Conservation (phyloP, 768 basidiomycete genomes). For the Porphyrellus cyaneotinctus region DNA sequence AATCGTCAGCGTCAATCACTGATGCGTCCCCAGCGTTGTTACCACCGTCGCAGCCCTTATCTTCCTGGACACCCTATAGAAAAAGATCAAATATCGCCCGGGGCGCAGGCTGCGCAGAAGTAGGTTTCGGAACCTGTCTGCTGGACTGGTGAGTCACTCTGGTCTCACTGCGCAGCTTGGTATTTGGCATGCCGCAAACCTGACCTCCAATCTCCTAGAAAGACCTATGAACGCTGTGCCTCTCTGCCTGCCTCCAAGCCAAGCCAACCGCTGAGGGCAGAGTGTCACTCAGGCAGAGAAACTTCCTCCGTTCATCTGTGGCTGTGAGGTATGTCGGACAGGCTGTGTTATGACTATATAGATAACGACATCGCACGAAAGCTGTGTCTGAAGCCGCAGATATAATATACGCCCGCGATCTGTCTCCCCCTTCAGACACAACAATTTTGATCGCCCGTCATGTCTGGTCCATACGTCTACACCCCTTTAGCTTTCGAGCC, state of each 20-base stretch:
- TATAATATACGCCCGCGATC: conserved; percentile 6
- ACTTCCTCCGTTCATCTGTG: conserved; percentile 5
- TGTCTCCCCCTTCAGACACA: background rate
- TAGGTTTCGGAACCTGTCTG: background rate
- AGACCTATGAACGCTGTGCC: background rate
- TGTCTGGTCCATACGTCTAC: conserved; percentile 44
- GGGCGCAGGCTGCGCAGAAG: no score
- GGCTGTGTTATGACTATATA: conserved; percentile 13
- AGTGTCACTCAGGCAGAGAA: conserved; percentile 1
- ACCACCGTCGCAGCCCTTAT: no score
- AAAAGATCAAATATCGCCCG: no score
- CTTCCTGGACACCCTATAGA: no score
- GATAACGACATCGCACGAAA: background rate
- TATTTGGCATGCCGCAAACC: background rate
- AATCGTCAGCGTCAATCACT: no score
- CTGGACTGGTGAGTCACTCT: background rate
- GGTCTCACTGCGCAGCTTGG: background rate
- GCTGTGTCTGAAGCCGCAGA: conserved; percentile 19
- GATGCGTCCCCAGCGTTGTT: no score
- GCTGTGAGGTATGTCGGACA: conserved; percentile 16
- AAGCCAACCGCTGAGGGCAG: background rate
- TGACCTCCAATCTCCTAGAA: background rate
- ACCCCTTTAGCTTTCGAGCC: conserved; percentile 35
- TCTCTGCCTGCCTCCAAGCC: background rate
- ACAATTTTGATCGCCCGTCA: conserved; percentile 15